A percentile compares a stretch with the other conserved stretches of the same genome.
phyloP scores from a whole-genome alignment of 1,139 yeast genomes.

The Lodderomyces jiufengensis region DNA sequence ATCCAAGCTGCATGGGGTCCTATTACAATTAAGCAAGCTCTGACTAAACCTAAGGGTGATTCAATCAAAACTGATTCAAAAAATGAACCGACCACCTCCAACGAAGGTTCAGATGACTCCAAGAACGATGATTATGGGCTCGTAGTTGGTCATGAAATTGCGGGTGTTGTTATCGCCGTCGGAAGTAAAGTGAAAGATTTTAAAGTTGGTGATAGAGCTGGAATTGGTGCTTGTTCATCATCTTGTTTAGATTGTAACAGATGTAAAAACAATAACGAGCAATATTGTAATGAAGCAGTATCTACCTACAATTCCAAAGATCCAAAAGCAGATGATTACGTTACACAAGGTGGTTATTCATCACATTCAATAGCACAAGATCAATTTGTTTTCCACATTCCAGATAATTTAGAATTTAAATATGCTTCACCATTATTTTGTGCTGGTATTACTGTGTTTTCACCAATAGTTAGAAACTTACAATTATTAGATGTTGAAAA shows the following conservation, averaged over 20 bases:
- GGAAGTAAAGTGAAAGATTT: constrained; percentile 46
- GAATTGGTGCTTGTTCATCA: constrained; percentile 54
- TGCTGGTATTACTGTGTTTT: constrained; percentile 62
- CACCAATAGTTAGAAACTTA: constrained; percentile 46
- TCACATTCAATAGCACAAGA: constrained; percentile 54
- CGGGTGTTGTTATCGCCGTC: constrained; percentile 50
- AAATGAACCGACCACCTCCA: too few species aligned
- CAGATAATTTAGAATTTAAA: constrained; percentile 45
- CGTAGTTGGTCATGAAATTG: constrained; percentile 49
- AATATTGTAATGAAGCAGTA: constrained; percentile 43
- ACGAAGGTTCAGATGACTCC: too few species aligned
- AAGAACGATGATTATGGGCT: constrained; percentile 22
- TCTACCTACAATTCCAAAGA: constrained; percentile 46
- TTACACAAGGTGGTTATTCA: constrained; percentile 60
- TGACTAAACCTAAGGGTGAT: too few species aligned
- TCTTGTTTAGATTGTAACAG: constrained; percentile 48
- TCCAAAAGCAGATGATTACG: constrained; percentile 28
- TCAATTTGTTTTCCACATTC: constrained; percentile 52
- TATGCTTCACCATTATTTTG: constrained; percentile 64
- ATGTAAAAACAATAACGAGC: constrained; percentile 47
- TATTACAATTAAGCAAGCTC: too few species aligned
- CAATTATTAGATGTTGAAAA: constrained; percentile 16
- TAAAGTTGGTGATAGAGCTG: constrained; percentile 58
- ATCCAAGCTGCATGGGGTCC: constrained; percentile 42
- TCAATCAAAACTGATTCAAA: too few species aligned